Conservation (phyloP, 805 yeast species). For the Wickerhamiella vanderwaltii region DNA sequence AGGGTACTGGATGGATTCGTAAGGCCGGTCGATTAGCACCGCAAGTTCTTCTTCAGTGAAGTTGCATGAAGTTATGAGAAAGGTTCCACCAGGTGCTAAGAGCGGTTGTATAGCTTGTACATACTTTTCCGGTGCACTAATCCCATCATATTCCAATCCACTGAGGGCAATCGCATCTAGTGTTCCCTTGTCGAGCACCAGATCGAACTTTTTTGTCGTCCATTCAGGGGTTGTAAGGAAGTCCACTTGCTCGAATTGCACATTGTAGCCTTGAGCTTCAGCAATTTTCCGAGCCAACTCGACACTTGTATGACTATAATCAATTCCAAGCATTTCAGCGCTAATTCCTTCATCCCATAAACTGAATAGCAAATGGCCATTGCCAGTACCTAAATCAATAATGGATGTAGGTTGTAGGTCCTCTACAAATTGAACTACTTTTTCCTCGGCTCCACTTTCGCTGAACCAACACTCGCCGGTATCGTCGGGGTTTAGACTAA, state of each 20-base stretch:
- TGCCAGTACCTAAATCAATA: conserved; percentile 89
- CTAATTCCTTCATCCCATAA: conserved; percentile 51
- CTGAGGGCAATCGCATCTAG: conserved; percentile 91
- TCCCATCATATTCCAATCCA: conserved; percentile 38
- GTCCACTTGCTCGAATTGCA: conserved; percentile 56
- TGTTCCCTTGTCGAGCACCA: conserved; percentile 89
- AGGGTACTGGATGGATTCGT: conserved; percentile 66
- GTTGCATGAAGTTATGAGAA: conserved; percentile 83
- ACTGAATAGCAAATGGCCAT: conserved; percentile 76
- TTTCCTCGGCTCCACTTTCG: conserved; percentile 84
- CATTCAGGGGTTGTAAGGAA: conserved; percentile 37
- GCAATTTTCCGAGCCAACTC: conserved; percentile 58
- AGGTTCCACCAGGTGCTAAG: conserved; percentile 43
- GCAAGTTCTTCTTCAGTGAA: conserved; percentile 73
- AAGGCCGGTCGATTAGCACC: conserved; percentile 37
- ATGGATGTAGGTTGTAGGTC: conserved; percentile 33
- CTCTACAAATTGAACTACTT: conserved; percentile 60
- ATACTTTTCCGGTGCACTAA: conserved; percentile 35
- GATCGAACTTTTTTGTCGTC: conserved; percentile 42
- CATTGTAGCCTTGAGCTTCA: conserved; percentile 21
- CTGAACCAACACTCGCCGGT: conserved; percentile 96
- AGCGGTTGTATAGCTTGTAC: conserved; percentile 45
- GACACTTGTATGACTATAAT: conserved; percentile 74
- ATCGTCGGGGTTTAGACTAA: conserved; percentile 60
- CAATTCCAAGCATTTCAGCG: conserved; percentile 60